A percentile compares a stretch with the other conserved stretches of the same genome.
Conservation (phyloP, 2,329 filamentous ascomycete species). For the Capronia coronata region DNA sequence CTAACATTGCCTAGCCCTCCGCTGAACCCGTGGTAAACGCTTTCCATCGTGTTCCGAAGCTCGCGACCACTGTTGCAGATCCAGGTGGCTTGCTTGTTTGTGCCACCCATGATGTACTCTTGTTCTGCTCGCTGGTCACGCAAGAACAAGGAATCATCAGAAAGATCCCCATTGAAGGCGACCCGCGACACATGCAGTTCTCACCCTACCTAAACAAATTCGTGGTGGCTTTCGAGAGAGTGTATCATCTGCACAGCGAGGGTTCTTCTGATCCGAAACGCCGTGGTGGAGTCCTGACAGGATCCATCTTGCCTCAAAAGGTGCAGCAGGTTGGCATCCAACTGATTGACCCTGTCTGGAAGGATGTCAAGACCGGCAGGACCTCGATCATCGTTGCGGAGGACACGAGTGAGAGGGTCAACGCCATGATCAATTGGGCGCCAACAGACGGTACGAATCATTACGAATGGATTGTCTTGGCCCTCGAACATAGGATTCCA, state of each 20-base stretch:
- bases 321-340: slow-evolving; percentile 13
- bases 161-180: slow-evolving; percentile 37
- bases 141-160: slow-evolving; percentile 37
- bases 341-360: slow-evolving; percentile 9
- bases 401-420: slow-evolving; percentile 21
- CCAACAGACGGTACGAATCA: slow-evolving; percentile 20
- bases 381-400: slow-evolving; percentile 15
- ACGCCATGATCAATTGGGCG: slow-evolving; percentile 23
- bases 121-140: slow-evolving; percentile 42
- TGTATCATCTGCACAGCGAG: slow-evolving; percentile 10
- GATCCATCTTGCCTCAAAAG: slow-evolving; percentile 3
- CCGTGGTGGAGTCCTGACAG: neutral
- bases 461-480: slow-evolving; percentile 27
- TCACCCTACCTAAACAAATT: slow-evolving; percentile 43
- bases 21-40: slow-evolving; percentile 29
- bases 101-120: slow-evolving; percentile 43
- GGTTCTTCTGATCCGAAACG: neutral
- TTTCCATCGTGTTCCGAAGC: slow-evolving; percentile 34
- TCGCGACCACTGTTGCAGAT: slow-evolving; percentile 23
- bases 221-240: slow-evolving; percentile 42
- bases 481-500: slow-evolving; percentile 15
- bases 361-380: neutral
- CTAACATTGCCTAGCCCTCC: slow-evolving; percentile 15
- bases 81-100: slow-evolving; percentile 43
- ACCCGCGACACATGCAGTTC: slow-evolving; percentile 41